A percentile compares a stretch with the other conserved stretches of the same genome.
Evolutionary conservation across 2,329 filamentous ascomycete species (phyloP).

Genomic region (Sporothrix globosa): DNA sequence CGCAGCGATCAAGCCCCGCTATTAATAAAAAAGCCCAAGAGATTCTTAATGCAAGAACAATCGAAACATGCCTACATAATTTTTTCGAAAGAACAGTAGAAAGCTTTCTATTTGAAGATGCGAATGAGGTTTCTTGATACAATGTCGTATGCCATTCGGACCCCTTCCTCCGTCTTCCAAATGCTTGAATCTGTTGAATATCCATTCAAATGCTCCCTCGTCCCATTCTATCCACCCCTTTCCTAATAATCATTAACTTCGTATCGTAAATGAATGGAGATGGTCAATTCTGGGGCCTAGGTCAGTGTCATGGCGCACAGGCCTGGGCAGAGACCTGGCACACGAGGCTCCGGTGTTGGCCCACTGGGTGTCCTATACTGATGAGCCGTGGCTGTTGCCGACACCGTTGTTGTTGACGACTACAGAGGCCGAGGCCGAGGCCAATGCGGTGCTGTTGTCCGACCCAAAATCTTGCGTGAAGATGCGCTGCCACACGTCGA

Average conservation of each 20-base stretch:
- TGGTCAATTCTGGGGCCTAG: constrained; percentile 5
- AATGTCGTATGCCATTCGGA: background rate
- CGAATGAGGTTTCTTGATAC: background rate
- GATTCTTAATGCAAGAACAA: background rate
- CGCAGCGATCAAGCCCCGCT: constrained; percentile 3
- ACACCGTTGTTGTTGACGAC: constrained; percentile 3
- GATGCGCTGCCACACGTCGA: constrained; percentile 73
- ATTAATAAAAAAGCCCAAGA: background rate
- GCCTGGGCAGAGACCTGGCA: background rate
- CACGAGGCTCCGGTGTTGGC: too few relatives aligned
- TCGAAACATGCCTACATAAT: background rate
- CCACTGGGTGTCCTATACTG: background rate
- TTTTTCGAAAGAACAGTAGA: background rate
- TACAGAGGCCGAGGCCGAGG: background rate
- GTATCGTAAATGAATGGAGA: constrained; percentile 22
- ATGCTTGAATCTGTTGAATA: background rate
- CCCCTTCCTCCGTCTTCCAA: background rate
- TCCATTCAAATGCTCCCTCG: constrained; percentile 8
- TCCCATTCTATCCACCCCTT: background rate
- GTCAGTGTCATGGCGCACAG: background rate
- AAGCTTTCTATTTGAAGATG: background rate
- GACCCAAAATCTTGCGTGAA: constrained; percentile 58
- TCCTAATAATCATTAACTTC: constrained; percentile 14
- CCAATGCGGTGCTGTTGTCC: constrained; percentile 6
- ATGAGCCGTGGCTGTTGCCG: background rate